Base-by-base conservation (phyloP, 768 basidiomycete genomes). In the Termitomyces sp. region DNA sequence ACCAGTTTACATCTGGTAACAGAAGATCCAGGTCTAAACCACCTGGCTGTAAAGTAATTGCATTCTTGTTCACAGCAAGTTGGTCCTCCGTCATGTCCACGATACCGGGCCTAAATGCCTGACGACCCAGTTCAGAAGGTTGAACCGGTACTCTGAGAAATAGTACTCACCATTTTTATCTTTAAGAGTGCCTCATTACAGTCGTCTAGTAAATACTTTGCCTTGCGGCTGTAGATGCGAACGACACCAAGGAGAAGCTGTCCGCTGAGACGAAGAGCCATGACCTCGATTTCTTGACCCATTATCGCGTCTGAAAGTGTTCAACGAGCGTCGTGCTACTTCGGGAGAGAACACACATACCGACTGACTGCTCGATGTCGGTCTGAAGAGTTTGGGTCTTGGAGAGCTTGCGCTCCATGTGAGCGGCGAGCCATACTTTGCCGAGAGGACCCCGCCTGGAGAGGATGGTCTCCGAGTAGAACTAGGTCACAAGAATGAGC, bases 381-480 rank as follows among this genome's bases (percentile, higher is more conserved):
- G 95, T 95, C 69, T 95, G 91, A 2, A 97, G 76, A 1, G 96
- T 94, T 72, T 96, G 93, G 30, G 89, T 87, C 75, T 98, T 99
- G 66, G 92, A 94, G 68, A 99, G 86, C 78, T 98, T 98, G 68
- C 93, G 86, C 74, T 98, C 95, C 87, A 96, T 95, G 80, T 98
- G 96, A 1, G 97, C 96, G 44, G 96, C 95, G 56, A 99, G 88
- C 97, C 97, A 99, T 79, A 99, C 94, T 77, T 89, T 93, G 38
- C 94, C 96, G 41, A 99, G 79, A 4, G 96, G 93, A 47, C 96
- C 95, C 57, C 93, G 88, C 66, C 94, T 89, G 49, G 93, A 93
- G 64, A 97, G 82, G 73, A 98, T 93, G 38, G 93, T 88, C 71
- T 97, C 94, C 52, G 93, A 94, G 71, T 93, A 95, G 72, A 95